Evolutionary conservation across 177 flowering plant species (phyloP), one percentile per base, ranked within the genome.

Genomic region (Vitis hybrid): DNA sequence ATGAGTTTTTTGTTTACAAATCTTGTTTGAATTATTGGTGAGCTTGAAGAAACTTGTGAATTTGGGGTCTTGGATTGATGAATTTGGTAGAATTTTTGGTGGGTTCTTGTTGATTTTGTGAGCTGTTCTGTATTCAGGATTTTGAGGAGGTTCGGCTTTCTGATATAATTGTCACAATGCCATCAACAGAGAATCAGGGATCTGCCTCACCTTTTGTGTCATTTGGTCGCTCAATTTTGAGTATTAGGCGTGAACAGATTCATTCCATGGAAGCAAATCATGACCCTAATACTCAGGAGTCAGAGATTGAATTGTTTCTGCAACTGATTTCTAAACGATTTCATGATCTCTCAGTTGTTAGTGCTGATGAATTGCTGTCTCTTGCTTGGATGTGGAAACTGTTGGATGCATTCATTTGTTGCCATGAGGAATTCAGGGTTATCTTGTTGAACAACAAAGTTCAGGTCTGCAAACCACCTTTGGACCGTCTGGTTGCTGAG

Each of bases 391-490:
- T 83, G 9, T 21, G 50, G 32, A 81, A 77, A 68, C 84, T 85
- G 52, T 48, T 85, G 24, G 76, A 79, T 35, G 76, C 64, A 3
- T 85, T 81, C 32, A 12, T 74, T 3, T 15, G 53, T 35, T 83
- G 83, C 64, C 83, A 69, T n/a, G 88, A 85, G 27, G 82, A 85
- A 20, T 85, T 85, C 41, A 64, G 72, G 48, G 73, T 57, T 21
- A 63, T 85, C 4, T 54, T 85, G 56, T 54, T 24, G 15, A 73
- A 76, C 4, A 74, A 79, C 57, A 74, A 63, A 41, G 68, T 17
- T 4, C 71, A 57, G n/a, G 58, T 81, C 13, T 68, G 69, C 4
- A 83, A 68, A 56, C 76, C 87, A 0, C 79, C 85, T 3, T 2
- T 78, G 67, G 87, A 85, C 41, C 79, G 68, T 21, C 55, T 77